Conservation (phyloP, 1,284 basidiomycete species). For the Papiliotrema flavescens region DNA sequence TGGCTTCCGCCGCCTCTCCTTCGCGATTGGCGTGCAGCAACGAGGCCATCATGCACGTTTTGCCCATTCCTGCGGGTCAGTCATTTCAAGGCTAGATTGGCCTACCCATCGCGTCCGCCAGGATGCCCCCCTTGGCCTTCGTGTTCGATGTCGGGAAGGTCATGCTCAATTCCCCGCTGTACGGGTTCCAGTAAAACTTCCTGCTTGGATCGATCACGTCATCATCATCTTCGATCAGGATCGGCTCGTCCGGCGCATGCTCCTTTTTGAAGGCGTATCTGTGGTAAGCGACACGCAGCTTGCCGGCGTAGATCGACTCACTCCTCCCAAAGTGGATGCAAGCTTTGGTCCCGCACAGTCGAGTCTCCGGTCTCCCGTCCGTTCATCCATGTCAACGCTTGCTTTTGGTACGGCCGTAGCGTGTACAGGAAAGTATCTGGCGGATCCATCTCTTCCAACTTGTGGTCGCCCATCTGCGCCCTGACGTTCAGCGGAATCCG, state of each 20-base stretch:
- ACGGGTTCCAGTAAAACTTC: conserved; percentile 78
- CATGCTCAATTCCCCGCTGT: conserved; percentile 90
- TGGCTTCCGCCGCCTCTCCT: conserved; percentile 48
- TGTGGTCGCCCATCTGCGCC: conserved; percentile 74
- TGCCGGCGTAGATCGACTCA: conserved; percentile 49
- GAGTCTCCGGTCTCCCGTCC: conserved; percentile 72
- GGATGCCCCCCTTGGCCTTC: conserved; percentile 63
- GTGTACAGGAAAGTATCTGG: conserved; percentile 72
- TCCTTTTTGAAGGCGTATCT: conserved; percentile 48
- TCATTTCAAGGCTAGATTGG: background rate
- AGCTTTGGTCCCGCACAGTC: conserved; percentile 67
- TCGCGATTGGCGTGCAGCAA: conserved; percentile 76
- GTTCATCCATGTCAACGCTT: conserved; percentile 92
- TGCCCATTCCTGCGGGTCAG: conserved; percentile 78
- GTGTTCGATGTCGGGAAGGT: conserved; percentile 79
- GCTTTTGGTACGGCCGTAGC: conserved; percentile 87
- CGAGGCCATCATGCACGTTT: conserved; percentile 86
- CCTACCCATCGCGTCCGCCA: conserved; percentile 50
- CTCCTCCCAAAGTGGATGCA: conserved; percentile 96
- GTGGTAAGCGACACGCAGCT: conserved; percentile 1
- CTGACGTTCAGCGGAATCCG: conserved; percentile 50
- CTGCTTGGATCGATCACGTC: conserved; percentile 39
- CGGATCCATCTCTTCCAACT: conserved; percentile 78
- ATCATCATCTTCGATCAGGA: conserved; percentile 46
- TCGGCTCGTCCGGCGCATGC: conserved; percentile 33